Base-by-base conservation (phyloP, 1,284 basidiomycete species). In the Cutaneotrichosporon cavernicola region DNA sequence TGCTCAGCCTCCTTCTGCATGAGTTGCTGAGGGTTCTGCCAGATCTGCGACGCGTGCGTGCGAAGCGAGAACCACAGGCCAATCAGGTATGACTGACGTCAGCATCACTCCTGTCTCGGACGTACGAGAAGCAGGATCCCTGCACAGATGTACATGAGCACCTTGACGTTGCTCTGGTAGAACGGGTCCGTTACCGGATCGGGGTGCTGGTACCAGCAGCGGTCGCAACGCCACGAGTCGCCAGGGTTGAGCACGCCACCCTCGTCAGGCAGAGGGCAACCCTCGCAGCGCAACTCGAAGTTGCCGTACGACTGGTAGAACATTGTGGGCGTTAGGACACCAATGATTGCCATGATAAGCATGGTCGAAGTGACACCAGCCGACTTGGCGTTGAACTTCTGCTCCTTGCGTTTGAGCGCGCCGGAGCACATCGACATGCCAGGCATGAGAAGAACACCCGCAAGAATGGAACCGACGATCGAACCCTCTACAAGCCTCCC, bases 281-380 rank as follows among this genome's bases (percentile, higher is more conserved):
- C 94, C 46, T 87, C 88, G 80, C 97, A 99, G 40, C 92, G 86
- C 18, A 99, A 85, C 81, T 97, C 89, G 82, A 99, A 98, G 89
- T 96, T 67, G 57, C 97, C 97, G 79, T 97, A 99, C 18, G 91
- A 96, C 81, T 99, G 95, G 81, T 99, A 99, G 80, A 99, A 99
- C 72, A 99, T 79, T 0, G 97, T 99, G 4, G 97, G 97, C 0
- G 94, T 89, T 62, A 99, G 83, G 3, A 92, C 93, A 16, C 97
- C 97, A 65, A 99, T 97, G 78, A 99, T 95, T 7, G 97, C 97
- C 96, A 99, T 99, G 82, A 99, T 99, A 73, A 99, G 81, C 92
- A 99, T 97, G 81, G 97, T 97, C 75, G 93, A 97, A 0, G 97
- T 99, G 13, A 99, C 97, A 56, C 97, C 93, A 4, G 97, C 97